Percentiles rank a stretch among this genome's conserved stretches.
These are phyloP conservation scores for Salvia hispanica DNA, from an alignment of 257 asterid species.

Conservation along the genomic window DNA sequence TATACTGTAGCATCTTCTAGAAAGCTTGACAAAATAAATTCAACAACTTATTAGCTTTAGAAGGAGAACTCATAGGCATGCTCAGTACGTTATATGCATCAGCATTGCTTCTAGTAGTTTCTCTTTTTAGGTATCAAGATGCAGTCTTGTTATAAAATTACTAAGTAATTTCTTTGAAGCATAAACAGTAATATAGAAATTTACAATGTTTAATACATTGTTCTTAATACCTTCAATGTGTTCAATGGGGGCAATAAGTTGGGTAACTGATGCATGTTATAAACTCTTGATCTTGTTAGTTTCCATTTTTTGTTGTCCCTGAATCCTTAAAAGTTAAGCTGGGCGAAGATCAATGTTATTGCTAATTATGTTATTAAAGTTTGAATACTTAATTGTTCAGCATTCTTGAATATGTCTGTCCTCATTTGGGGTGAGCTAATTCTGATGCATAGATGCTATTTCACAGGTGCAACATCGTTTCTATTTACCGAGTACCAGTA, in stretches of 20 bases:
- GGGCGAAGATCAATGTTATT: constrained; percentile 15
- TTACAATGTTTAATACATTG: background rate
- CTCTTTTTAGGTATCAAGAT: background rate
- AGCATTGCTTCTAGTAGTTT: background rate
- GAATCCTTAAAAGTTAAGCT: constrained; percentile 6
- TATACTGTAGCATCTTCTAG: background rate
- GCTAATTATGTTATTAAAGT: constrained; percentile 21
- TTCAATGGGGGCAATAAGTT: background rate
- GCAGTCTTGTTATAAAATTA: background rate
- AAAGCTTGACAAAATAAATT: background rate
- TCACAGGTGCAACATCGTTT: constrained; percentile 59
- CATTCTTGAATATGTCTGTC: background rate
- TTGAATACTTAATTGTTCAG: background rate
- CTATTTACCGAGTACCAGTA: constrained; percentile 52
- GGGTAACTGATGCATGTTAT: background rate
- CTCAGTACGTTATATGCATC: background rate
- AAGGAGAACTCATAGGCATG: constrained; percentile 11
- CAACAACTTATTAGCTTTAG: background rate
- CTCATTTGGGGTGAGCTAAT: constrained; percentile 7
- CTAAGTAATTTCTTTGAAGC: constrained; percentile 8
- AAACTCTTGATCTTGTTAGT: constrained; percentile 4
- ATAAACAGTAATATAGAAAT: background rate
- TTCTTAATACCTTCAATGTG: background rate
- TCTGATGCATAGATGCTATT: constrained; percentile 18
- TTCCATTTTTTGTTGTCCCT: background rate